Conservation (phyloP, 306 rosid genomes). For the Prosopis cineraria region DNA sequence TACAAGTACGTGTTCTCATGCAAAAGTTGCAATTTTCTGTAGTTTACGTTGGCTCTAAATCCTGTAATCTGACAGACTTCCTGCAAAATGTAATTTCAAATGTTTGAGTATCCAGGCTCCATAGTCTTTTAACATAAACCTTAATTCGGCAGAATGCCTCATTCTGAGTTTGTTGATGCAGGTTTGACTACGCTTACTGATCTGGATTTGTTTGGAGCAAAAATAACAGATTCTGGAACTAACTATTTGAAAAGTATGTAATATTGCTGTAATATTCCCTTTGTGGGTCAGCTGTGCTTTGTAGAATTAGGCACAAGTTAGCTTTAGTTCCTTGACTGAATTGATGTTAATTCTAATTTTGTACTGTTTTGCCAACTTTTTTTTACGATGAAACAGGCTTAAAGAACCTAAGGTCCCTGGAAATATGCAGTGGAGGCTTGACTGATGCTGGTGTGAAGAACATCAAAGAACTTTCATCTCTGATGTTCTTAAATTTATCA, state of each 20-base stretch:
- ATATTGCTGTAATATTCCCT: not conserved
- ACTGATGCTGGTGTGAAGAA: slow-evolving; percentile 92
- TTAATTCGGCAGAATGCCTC: slow-evolving; percentile 29
- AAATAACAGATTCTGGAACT: slow-evolving; percentile 84
- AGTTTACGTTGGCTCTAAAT: not conserved
- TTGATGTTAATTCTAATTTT: not conserved
- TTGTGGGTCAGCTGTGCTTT: not conserved
- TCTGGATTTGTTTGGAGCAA: slow-evolving; percentile 95
- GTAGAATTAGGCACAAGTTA: slow-evolving; percentile 8
- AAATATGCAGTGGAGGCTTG: slow-evolving; percentile 92
- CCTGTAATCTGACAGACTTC: slow-evolving; percentile 17
- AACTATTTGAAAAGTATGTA: slow-evolving; percentile 70
- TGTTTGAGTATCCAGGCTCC: not conserved
- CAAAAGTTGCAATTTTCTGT: not conserved
- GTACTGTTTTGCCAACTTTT: not conserved
- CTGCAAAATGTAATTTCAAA: not conserved
- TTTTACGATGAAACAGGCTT: slow-evolving; percentile 57
- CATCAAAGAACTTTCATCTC: slow-evolving; percentile 80
- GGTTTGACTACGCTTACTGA: slow-evolving; percentile 87
- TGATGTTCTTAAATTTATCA: slow-evolving; percentile 79
- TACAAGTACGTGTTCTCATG: slow-evolving; percentile 55
- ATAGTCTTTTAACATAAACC: slow-evolving; percentile 6
- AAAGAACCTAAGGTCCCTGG: slow-evolving; percentile 85
- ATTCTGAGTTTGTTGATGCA: slow-evolving; percentile 42
- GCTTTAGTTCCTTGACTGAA: slow-evolving; percentile 19